These are phyloP conservation scores for Ensete ventricosum DNA, from an alignment of 176 grass and related monocot genomes.

Conservation along the genomic window DNA sequence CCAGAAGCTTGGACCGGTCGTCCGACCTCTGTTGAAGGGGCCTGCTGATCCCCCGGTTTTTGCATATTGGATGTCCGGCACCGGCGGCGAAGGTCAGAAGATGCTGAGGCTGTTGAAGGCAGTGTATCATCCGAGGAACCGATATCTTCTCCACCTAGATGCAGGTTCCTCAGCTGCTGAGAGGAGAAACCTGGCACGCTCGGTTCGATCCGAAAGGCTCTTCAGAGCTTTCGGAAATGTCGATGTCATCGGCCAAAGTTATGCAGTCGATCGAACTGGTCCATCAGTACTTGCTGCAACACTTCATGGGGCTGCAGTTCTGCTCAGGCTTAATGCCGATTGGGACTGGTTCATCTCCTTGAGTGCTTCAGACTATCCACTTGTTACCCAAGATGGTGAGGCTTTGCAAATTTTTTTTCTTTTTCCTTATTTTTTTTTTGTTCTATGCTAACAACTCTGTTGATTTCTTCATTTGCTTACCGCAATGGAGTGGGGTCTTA, in stretches of 20 bases:
- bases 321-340: conserved; percentile 27
- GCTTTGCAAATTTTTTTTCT: not conserved
- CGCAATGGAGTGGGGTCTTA: not conserved
- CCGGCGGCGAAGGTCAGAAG: conserved; percentile 27
- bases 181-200: conserved; percentile 16
- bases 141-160: conserved; percentile 53
- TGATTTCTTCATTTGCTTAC: not conserved
- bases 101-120: conserved; percentile 35
- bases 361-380: conserved; percentile 51
- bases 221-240: conserved; percentile 38
- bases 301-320: conserved; percentile 49
- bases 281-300: conserved; percentile 37
- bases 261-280: conserved; percentile 34
- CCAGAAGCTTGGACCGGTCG: not conserved
- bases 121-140: conserved; percentile 52
- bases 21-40: not conserved
- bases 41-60: conserved; percentile 22
- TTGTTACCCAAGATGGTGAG: conserved; percentile 59
- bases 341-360: conserved; percentile 69
- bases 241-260: conserved; percentile 27
- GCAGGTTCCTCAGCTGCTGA: conserved; percentile 24
- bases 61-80: conserved; percentile 63
- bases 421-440: not conserved
- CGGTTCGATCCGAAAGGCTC: conserved; percentile 5
- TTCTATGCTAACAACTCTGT: no score